These are phyloP conservation scores for Phytophthora meadii DNA, from an alignment of 352 stramenopile species.

Conservation along the genomic window DNA sequence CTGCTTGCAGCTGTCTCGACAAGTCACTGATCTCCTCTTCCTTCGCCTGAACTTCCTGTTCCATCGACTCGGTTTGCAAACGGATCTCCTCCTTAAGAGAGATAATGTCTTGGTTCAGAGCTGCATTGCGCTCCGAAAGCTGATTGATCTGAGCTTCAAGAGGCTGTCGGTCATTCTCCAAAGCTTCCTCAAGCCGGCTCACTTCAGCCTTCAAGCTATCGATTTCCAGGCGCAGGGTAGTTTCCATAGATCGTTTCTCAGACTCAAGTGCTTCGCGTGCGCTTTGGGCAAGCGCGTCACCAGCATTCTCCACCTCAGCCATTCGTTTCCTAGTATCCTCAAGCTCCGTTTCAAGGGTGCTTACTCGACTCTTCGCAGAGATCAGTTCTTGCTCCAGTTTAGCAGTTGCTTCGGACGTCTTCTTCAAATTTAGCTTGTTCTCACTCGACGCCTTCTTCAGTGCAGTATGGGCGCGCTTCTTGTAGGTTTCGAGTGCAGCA, in stretches of 20 bases:
- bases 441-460: conserved; percentile 82
- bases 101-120: conserved; percentile 37
- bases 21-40: conserved; percentile 60
- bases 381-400: conserved; percentile 59
- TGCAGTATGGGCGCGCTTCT: conserved; percentile 76
- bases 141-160: conserved; percentile 49
- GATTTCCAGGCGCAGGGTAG: conserved; percentile 37
- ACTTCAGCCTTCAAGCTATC: conserved; percentile 46
- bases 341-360: conserved; percentile 45
- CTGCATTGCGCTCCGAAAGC: conserved; percentile 41
- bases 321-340: conserved; percentile 33
- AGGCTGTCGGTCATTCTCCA: conserved; percentile 34
- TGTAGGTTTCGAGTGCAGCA: conserved; percentile 78
- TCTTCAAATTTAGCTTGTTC: conserved; percentile 66
- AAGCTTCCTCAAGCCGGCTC: conserved; percentile 25
- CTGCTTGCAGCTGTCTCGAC: conserved; percentile 55
- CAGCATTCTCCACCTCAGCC: conserved; percentile 30
- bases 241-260: conserved; percentile 38
- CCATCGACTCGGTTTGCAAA: conserved; percentile 44
- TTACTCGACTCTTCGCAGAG: conserved; percentile 46
- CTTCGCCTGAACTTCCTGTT: conserved; percentile 59
- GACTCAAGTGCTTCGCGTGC: conserved; percentile 33
- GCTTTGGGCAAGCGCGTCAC: conserved; percentile 25
- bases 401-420: conserved; percentile 46
- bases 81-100: conserved; percentile 46